Conservation (phyloP, 2,329 filamentous ascomycete genomes). For the Cadophora malorum region DNA sequence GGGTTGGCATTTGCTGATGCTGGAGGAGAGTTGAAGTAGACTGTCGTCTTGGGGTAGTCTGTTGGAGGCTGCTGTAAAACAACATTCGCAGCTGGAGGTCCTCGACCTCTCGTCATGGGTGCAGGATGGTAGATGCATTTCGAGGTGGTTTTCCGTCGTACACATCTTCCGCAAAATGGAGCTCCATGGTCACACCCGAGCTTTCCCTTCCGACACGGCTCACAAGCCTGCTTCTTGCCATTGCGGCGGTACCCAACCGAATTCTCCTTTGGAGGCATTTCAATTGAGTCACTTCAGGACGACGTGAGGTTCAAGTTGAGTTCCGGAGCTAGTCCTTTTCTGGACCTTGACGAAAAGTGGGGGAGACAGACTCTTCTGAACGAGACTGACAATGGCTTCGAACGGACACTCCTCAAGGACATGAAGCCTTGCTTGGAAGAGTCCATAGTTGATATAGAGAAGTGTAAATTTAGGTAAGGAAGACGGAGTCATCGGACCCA, state of each 20-base stretch:
- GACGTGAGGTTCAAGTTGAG: neutral
- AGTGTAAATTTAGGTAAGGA: neutral
- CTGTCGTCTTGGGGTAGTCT: neutral
- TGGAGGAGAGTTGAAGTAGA: conserved; percentile 1
- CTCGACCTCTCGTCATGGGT: conserved; percentile 38
- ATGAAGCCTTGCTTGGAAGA: too few species aligned
- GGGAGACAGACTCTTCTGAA: neutral
- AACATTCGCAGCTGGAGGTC: conserved; percentile 2
- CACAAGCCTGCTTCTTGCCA: conserved; percentile 43
- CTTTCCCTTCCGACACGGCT: conserved; percentile 44
- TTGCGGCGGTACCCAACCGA: conserved; percentile 40
- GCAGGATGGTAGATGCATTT: conserved; percentile 42
- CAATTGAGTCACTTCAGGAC: neutral
- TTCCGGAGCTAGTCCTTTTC: conserved; percentile 4
- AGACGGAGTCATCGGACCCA: neutral
- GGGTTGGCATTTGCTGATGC: conserved; percentile 2
- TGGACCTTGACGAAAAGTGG: neutral
- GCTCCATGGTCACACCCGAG: conserved; percentile 42
- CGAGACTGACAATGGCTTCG: neutral
- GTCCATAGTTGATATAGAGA: neutral
- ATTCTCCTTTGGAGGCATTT: conserved; percentile 30
- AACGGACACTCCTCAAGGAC: neutral
- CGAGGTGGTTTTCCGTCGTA: conserved; percentile 36
- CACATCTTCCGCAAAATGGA: conserved; percentile 41
- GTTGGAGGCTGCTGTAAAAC: neutral